Evolutionary conservation across 805 yeast genomes (phyloP).

Genomic region (Candida wancherniae): DNA sequence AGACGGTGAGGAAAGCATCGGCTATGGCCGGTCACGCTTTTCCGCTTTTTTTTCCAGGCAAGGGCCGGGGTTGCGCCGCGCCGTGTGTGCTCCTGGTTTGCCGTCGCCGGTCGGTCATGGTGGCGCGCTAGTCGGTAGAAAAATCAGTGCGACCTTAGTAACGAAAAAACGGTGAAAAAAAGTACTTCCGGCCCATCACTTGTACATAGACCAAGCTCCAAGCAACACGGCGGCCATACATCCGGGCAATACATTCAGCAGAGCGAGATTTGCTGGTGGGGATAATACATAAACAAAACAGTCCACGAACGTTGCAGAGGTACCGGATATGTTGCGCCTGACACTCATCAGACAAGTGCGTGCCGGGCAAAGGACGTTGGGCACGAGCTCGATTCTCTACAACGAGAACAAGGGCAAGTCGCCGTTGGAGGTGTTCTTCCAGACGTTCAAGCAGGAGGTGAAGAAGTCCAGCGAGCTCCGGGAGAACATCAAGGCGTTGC

Average conservation of each 20-base stretch:
- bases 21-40: not conserved
- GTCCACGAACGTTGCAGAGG: no score
- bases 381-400: conserved; percentile 7
- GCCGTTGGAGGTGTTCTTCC: conserved; percentile 88
- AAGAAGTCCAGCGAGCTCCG: conserved; percentile 85
- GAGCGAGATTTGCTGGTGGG: no score
- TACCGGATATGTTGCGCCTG: conserved; percentile 18
- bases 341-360: conserved; percentile 12
- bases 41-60: no score
- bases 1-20: not conserved
- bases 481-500: conserved; percentile 87
- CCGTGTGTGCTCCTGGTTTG: no score
- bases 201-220: conserved; percentile 10
- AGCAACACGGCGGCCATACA: no score
- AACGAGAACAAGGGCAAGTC: conserved; percentile 37
- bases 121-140: no score
- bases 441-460: conserved; percentile 89
- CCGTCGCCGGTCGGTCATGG: no score
- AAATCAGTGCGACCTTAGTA: no score
- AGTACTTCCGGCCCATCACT: conserved; percentile 5
- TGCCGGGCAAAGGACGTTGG: conserved; percentile 9
- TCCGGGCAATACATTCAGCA: no score
- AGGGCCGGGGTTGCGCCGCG: no score
- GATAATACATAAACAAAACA: no score
- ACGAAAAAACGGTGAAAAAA: conserved; percentile 1